Evolutionary conservation across 2,329 filamentous ascomycete species (phyloP).

Genomic region (Aspergillus quadrilineatus): DNA sequence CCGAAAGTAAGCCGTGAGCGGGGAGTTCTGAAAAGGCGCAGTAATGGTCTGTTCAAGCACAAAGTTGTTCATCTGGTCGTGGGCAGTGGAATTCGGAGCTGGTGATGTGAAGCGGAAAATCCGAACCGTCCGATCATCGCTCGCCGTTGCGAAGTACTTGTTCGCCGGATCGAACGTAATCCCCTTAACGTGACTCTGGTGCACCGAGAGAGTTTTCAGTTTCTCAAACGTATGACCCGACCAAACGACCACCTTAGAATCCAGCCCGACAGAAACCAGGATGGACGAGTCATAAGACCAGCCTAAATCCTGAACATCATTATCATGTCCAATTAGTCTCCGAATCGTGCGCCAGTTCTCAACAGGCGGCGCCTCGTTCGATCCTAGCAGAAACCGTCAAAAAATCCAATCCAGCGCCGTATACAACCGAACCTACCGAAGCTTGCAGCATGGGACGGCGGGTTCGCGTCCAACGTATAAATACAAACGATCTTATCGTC

Average conservation of each 20-base stretch:
- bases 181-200: conserved; percentile 97
- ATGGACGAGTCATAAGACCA: conserved; percentile 97
- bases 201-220: conserved; percentile 86
- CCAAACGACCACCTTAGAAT: conserved; percentile 98
- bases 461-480: conserved; percentile 82
- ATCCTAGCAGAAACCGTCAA: conserved; percentile 49
- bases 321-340: conserved; percentile 92
- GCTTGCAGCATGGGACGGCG: conserved; percentile 71
- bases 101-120: conserved; percentile 94
- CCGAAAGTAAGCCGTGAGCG: conserved; percentile 93
- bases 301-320: conserved; percentile 95
- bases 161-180: conserved; percentile 98
- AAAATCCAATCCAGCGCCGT: neutral
- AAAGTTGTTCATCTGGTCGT: conserved; percentile 97
- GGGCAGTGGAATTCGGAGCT: conserved; percentile 82
- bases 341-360: conserved; percentile 98
- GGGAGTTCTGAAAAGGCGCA: conserved; percentile 83
- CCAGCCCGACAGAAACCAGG: conserved; percentile 89
- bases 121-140: conserved; percentile 94
- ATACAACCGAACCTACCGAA: conserved; percentile 63
- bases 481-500: conserved; percentile 99
- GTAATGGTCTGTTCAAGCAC: conserved; percentile 89
- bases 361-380: conserved; percentile 85
- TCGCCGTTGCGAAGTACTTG: conserved; percentile 98
- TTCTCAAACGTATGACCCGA: conserved; percentile 98